These are phyloP conservation scores for Pezicula rhizophila DNA, from an alignment of 2,329 filamentous ascomycete genomes.

Conservation along the genomic window DNA sequence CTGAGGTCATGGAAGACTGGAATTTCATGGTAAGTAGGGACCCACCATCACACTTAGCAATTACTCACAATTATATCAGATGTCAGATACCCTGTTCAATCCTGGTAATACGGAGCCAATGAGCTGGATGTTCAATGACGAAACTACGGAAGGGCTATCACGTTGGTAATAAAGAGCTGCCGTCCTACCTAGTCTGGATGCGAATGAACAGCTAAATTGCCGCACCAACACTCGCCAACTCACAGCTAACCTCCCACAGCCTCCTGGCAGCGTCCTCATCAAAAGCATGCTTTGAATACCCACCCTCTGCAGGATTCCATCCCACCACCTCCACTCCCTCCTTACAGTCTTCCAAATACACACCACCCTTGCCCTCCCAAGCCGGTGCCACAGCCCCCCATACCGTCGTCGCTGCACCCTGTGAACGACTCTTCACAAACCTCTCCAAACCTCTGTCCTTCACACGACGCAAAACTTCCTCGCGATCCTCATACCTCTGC, in stretches of 20 bases:
- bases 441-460: constrained; percentile 10
- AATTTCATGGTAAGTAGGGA: constrained; percentile 33
- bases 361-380: constrained; percentile 33
- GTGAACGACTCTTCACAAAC: constrained; percentile 27
- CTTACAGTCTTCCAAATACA: constrained; percentile 36
- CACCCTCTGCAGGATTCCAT: constrained; percentile 4
- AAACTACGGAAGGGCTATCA: constrained; percentile 5
- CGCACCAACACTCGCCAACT: constrained; percentile 1
- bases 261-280: constrained; percentile 31
- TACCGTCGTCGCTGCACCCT: constrained; percentile 37
- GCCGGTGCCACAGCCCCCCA: constrained; percentile 29
- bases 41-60: not conserved
- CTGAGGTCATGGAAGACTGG: constrained; percentile 33
- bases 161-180: constrained; percentile 4
- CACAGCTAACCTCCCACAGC: constrained; percentile 31
- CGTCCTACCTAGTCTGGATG: too few species aligned
- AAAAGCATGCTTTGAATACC: constrained; percentile 23
- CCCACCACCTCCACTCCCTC: constrained; percentile 23
- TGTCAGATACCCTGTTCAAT: constrained; percentile 25
- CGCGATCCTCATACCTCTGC: constrained; percentile 12
- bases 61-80: constrained; percentile 17
- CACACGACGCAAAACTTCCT: constrained; percentile 8
- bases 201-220: too few species aligned
- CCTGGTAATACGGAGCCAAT: constrained; percentile 14
- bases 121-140: constrained; percentile 15